These are phyloP conservation scores for Mycena filopes DNA, from an alignment of 768 basidiomycete species.

Conservation along the genomic window DNA sequence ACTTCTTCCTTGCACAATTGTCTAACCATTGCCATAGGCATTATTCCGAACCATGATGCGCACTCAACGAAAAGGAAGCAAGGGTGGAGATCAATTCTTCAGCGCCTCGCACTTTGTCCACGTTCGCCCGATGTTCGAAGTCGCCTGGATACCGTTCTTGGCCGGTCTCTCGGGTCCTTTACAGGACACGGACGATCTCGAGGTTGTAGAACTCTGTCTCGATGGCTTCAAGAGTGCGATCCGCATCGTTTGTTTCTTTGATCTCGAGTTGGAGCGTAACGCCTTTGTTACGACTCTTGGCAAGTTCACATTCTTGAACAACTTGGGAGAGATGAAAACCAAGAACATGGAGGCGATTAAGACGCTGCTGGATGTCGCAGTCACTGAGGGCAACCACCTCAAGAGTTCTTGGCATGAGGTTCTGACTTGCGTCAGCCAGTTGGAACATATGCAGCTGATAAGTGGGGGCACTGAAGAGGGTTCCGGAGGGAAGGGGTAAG, in stretches of 20 bases:
- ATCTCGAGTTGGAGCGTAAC: slow-evolving; percentile 96
- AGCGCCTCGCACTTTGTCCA: slow-evolving; percentile 97
- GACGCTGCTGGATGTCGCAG: slow-evolving; percentile 90
- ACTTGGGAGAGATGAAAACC: slow-evolving; percentile 97
- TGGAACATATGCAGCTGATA: slow-evolving; percentile 98
- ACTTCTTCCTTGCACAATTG: slow-evolving; percentile 21
- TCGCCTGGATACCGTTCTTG: slow-evolving; percentile 98
- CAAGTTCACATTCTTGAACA: slow-evolving; percentile 98
- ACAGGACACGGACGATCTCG: slow-evolving; percentile 94
- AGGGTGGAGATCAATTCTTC: slow-evolving; percentile 88
- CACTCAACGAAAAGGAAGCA: slow-evolving; percentile 87
- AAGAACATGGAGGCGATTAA: slow-evolving; percentile 99
- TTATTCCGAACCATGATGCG: slow-evolving; percentile 93
- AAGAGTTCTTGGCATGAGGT: slow-evolving; percentile 98
- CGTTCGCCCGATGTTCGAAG: slow-evolving; percentile 98
- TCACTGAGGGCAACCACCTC: slow-evolving; percentile 95
- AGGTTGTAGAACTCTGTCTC: slow-evolving; percentile 89
- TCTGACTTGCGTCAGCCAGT: slow-evolving; percentile 94
- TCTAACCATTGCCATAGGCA: slow-evolving; percentile 59
- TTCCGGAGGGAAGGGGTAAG: slow-evolving; percentile 82
- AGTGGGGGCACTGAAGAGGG: slow-evolving; percentile 91
- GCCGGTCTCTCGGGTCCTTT: slow-evolving; percentile 94
- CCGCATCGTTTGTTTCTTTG: slow-evolving; percentile 95
- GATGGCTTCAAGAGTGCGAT: slow-evolving; percentile 99
- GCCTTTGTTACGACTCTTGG: slow-evolving; percentile 96